Conservation (phyloP, 331 rosid species). For the Rhamnella rubrinervis region DNA sequence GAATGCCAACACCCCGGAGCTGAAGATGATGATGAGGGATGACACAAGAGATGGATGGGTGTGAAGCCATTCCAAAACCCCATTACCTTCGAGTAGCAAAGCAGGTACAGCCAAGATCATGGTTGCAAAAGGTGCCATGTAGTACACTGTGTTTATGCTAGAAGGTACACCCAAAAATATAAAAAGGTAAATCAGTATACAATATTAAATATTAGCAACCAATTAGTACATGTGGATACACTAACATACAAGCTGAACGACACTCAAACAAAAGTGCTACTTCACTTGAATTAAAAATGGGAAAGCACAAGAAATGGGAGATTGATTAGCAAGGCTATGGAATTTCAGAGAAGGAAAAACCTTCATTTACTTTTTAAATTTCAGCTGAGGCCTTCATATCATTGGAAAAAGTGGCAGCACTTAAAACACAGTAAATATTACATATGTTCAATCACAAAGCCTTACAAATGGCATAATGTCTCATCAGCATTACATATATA, state of each 20-base stretch:
- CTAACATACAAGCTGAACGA: neutral
- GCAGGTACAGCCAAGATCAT: constrained; percentile 97
- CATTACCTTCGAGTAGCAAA: constrained; percentile 82
- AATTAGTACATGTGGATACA: neutral
- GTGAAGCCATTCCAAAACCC: constrained; percentile 76
- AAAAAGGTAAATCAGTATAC: constrained; percentile 1
- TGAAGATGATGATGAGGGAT: constrained; percentile 72
- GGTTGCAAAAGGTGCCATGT: constrained; percentile 98
- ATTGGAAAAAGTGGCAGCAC: neutral
- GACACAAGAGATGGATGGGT: constrained; percentile 64
- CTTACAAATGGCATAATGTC: too few species aligned
- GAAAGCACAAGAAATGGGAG: neutral
- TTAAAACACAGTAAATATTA: neutral
- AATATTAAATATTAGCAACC: neutral
- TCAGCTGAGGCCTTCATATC: too few species aligned
- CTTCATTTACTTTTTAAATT: too few species aligned
- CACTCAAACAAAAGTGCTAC: neutral
- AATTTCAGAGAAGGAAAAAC: too few species aligned
- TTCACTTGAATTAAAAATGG: neutral
- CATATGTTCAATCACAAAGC: neutral
- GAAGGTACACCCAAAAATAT: constrained; percentile 16
- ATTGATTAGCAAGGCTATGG: neutral
- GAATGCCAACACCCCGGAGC: constrained; percentile 94
- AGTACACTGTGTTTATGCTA: constrained; percentile 96
- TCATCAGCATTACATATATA: too few species aligned